Evolutionary conservation across 1,284 basidiomycete species (phyloP).

Genomic region (Prillingera fragicola): DNA sequence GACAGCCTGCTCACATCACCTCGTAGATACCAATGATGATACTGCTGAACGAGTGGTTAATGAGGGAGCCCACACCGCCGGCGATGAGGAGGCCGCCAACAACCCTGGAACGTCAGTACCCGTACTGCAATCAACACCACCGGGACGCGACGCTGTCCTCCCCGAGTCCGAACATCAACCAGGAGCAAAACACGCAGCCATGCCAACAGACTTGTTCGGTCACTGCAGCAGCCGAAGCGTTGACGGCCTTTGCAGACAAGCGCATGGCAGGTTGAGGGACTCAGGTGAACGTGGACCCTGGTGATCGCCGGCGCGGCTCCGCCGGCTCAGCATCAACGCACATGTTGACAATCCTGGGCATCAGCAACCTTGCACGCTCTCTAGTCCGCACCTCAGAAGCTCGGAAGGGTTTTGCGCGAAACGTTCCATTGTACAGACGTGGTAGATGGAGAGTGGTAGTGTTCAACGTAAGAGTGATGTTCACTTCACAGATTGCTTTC

Average conservation of each 20-base stretch:
- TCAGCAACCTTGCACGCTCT: background rate
- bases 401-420: conserved; percentile 46
- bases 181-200: background rate
- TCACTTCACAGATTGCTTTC: too few relatives aligned
- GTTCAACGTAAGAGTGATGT: background rate
- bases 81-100: conserved; percentile 45
- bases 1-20: conserved; percentile 24
- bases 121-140: too few relatives aligned
- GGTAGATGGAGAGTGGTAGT: too few relatives aligned
- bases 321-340: conserved; percentile 12
- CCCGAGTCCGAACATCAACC: background rate
- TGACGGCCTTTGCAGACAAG: too few relatives aligned
- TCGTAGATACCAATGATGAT: conserved; percentile 45
- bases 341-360: conserved; percentile 44
- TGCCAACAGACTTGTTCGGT: background rate
- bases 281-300: background rate
- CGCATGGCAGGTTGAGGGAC: background rate
- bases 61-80: conserved; percentile 43
- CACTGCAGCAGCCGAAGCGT: background rate
- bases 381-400: conserved; percentile 37
- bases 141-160: too few relatives aligned
- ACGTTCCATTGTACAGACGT: conserved; percentile 40
- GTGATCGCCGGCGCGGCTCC: background rate
- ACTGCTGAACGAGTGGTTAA: conserved; percentile 44
- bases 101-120: conserved; percentile 22